Conservation (phyloP, 305 asterid species). For the Withania somnifera region DNA sequence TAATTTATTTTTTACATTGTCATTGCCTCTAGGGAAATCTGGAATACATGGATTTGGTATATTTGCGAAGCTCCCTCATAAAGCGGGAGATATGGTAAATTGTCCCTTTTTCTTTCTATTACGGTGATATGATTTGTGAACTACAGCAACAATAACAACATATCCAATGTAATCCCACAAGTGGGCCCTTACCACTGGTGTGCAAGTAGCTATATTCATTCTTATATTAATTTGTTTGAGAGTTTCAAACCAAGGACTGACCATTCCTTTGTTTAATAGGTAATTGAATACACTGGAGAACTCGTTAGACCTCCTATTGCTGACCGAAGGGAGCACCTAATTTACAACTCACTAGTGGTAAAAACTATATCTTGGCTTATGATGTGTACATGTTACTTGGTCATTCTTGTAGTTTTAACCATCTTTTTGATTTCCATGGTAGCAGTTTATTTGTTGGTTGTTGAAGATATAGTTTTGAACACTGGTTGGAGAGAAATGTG, state of each 20-base stretch:
- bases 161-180: background rate
- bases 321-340: constrained; percentile 86
- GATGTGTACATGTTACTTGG: background rate
- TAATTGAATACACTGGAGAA: constrained; percentile 91
- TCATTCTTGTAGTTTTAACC: background rate
- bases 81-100: constrained; percentile 94
- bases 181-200: background rate
- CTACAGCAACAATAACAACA: background rate
- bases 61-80: constrained; percentile 70
- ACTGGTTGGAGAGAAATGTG: background rate
- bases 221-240: background rate
- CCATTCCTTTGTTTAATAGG: constrained; percentile 34
- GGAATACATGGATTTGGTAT: constrained; percentile 95
- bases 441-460: background rate
- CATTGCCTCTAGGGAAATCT: constrained; percentile 66
- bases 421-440: background rate
- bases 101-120: background rate
- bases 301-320: constrained; percentile 85
- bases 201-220: background rate
- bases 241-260: constrained; percentile 4
- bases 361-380: constrained; percentile 20
- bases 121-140: constrained; percentile 14
- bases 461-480: background rate
- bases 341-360: constrained; percentile 92
- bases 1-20: background rate